Percentiles rank a stretch among this genome's conserved stretches.
These are phyloP conservation scores for Metschnikowia similis DNA, from an alignment of 805 yeast genomes.

Conservation along the genomic window DNA sequence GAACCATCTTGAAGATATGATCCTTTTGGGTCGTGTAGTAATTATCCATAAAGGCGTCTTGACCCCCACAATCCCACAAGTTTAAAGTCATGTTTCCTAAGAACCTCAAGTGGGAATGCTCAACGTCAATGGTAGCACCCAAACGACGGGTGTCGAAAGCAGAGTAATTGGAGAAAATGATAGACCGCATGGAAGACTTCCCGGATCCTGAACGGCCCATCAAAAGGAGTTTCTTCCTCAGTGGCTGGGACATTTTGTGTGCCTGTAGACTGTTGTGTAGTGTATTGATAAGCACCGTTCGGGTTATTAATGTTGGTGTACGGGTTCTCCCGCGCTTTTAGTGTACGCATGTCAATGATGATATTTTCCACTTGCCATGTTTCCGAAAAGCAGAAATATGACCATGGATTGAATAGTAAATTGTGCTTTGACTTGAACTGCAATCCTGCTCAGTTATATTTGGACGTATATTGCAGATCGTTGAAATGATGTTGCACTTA, in stretches of 20 bases:
- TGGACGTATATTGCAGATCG: too few species aligned
- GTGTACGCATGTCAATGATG: not conserved
- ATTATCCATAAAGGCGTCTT: constrained; percentile 93
- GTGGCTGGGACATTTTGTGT: constrained; percentile 15
- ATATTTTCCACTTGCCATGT: not conserved
- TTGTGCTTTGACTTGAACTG: too few species aligned
- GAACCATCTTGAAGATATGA: constrained; percentile 92
- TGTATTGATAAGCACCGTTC: not conserved
- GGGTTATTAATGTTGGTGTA: not conserved
- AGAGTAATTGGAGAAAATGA: constrained; percentile 90
- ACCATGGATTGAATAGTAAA: too few species aligned
- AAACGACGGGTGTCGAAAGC: constrained; percentile 93
- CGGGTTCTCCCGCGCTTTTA: not conserved
- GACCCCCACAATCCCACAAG: constrained; percentile 98
- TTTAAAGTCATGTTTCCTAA: constrained; percentile 93
- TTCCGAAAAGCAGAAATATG: too few species aligned
- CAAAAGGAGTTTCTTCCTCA: constrained; percentile 38
- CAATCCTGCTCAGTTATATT: too few species aligned
- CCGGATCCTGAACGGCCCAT: constrained; percentile 97
- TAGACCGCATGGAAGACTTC: constrained; percentile 94
- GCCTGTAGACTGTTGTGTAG: not conserved
- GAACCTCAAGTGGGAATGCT: constrained; percentile 89
- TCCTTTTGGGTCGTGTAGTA: constrained; percentile 84
- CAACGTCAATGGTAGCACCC: constrained; percentile 98
- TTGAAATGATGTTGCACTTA: too few species aligned